phyloP scores from a whole-genome alignment of 1,139 yeast genomes.

The Yamadazyma kanchanaburiensis region DNA sequence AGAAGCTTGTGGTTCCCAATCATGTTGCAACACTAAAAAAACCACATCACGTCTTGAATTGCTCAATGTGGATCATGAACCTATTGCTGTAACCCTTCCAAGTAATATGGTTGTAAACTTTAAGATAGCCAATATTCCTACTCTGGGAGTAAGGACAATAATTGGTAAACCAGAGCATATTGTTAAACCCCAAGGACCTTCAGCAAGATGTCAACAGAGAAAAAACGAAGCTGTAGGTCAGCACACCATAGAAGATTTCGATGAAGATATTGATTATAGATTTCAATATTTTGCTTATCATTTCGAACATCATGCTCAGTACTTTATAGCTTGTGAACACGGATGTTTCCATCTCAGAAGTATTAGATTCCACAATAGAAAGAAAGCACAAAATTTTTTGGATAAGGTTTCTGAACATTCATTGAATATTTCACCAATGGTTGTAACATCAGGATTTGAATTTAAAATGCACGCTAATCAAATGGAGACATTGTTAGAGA shows the following conservation, averaged over 20 bases:
- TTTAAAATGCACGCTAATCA: constrained; percentile 1
- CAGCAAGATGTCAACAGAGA: background rate
- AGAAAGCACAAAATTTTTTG: constrained; percentile 1
- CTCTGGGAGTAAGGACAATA: constrained; percentile 3
- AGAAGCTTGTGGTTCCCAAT: background rate
- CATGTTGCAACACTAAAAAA: background rate
- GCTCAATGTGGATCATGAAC: background rate
- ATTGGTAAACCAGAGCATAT: constrained; percentile 5
- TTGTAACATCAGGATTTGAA: constrained; percentile 3
- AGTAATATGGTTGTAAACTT: constrained; percentile 1
- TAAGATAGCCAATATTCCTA: constrained; percentile 1
- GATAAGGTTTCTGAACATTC: constrained; percentile 1
- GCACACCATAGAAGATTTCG: constrained; percentile 4
- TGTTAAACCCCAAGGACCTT: constrained; percentile 1
- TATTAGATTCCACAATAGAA: constrained; percentile 1
- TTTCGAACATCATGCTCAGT: constrained; percentile 7
- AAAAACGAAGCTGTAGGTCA: constrained; percentile 4
- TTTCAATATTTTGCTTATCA: constrained; percentile 6
- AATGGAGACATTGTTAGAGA: constrained; percentile 3
- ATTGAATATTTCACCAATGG: background rate
- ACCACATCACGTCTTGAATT: background rate
- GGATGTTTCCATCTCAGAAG: constrained; percentile 7
- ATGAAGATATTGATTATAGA: constrained; percentile 3
- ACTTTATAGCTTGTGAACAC: constrained; percentile 4
- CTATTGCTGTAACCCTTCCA: constrained; percentile 1